These are phyloP conservation scores for Sphenostylis stenocarpa DNA, from an alignment of 306 rosid species.

Conservation along the genomic window DNA sequence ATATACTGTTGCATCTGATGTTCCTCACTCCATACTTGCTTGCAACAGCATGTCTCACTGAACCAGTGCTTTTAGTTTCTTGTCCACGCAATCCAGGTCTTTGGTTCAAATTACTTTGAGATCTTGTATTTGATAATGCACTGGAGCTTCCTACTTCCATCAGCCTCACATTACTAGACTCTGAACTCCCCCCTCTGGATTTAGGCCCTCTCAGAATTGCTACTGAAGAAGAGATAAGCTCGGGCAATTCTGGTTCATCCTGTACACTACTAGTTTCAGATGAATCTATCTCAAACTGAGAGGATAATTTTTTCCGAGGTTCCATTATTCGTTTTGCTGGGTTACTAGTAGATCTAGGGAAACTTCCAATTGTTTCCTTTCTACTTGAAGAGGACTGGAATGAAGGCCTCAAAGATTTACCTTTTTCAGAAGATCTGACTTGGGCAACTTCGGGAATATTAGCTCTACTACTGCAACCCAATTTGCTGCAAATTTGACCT, in stretches of 20 bases:
- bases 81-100: slow-evolving; percentile 48
- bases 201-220: slow-evolving; percentile 42
- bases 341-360: slow-evolving; percentile 51
- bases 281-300: slow-evolving; percentile 61
- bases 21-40: slow-evolving; percentile 59
- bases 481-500: slow-evolving; percentile 52
- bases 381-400: slow-evolving; percentile 52
- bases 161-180: slow-evolving; percentile 36
- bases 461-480: slow-evolving; percentile 57
- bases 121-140: slow-evolving; percentile 44
- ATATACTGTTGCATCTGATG: slow-evolving; percentile 58
- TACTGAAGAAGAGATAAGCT: slow-evolving; percentile 40
- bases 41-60: slow-evolving; percentile 45
- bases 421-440: slow-evolving; percentile 49
- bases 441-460: slow-evolving; percentile 52
- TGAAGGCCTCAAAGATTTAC: slow-evolving; percentile 52
- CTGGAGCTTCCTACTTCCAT: slow-evolving; percentile 54
- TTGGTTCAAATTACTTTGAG: slow-evolving; percentile 52
- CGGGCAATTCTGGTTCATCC: slow-evolving; percentile 60
- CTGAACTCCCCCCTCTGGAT: slow-evolving; percentile 29
- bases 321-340: slow-evolving; percentile 46
- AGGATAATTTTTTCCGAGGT: slow-evolving; percentile 46
- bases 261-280: slow-evolving; percentile 68
- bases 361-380: slow-evolving; percentile 67
- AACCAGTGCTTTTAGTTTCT: slow-evolving; percentile 47